Conservation (phyloP, 2,329 filamentous ascomycete genomes). For the Fonsecaea erecta region DNA sequence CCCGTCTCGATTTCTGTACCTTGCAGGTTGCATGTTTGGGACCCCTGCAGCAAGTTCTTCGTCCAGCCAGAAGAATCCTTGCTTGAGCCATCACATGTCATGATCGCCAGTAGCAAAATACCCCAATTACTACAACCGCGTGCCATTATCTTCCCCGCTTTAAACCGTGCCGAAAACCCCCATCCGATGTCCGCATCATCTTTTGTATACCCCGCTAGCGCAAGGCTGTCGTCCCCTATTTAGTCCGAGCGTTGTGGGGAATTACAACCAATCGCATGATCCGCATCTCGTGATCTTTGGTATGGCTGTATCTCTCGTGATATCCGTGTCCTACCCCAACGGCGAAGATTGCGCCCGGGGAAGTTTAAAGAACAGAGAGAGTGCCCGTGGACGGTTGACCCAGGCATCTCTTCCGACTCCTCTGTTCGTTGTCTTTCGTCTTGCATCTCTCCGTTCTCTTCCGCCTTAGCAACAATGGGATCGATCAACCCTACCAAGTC, state of each 20-base stretch:
- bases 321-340: background rate
- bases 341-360: background rate
- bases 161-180: background rate
- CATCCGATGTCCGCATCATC: background rate
- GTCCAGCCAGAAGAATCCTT: background rate
- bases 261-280: background rate
- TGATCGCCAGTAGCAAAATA: background rate
- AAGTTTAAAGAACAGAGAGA: background rate
- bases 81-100: background rate
- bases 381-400: background rate
- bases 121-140: background rate
- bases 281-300: too few species aligned
- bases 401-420: background rate
- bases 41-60: background rate
- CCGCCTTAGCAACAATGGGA: background rate
- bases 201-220: background rate
- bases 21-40: background rate
- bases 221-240: background rate
- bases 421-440: background rate
- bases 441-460: background rate
- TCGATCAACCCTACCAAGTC: constrained; percentile 14
- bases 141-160: background rate
- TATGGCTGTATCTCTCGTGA: background rate
- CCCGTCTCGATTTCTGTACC: background rate
- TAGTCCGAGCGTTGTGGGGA: background rate